Percentiles rank a stretch among this genome's conserved stretches.
Conservation (phyloP, 495 filamentous ascomycete genomes). For the Clavariopsis aquatica region DNA sequence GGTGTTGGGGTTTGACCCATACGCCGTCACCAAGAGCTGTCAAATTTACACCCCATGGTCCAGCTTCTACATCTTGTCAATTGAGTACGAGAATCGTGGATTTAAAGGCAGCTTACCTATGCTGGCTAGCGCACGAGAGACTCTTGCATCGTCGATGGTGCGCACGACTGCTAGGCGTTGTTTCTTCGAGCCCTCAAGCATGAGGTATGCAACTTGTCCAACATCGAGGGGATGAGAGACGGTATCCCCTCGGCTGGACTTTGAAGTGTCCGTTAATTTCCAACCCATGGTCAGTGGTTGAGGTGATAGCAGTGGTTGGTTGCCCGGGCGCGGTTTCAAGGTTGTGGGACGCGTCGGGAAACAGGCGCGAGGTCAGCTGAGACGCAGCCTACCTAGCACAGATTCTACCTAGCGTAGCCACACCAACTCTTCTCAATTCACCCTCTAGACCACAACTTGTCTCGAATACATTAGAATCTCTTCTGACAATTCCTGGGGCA, state of each 20-base stretch:
- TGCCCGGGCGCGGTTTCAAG: not conserved
- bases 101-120: constrained; percentile 24
- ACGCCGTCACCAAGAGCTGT: constrained; percentile 13
- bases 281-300: not conserved
- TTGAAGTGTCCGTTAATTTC: not conserved
- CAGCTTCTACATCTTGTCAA: constrained; percentile 17
- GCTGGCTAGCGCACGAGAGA: not conserved
- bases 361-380: constrained; percentile 2
- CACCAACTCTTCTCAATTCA: too few relatives aligned
- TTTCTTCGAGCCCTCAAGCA: not conserved
- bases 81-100: not conserved
- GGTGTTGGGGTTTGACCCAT: constrained; percentile 1
- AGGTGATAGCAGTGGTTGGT: not conserved
- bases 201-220: not conserved
- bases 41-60: constrained; percentile 25
- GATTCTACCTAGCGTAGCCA: not conserved
- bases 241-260: not conserved
- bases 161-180: not conserved
- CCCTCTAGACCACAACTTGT: too few relatives aligned
- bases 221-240: too few relatives aligned
- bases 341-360: not conserved
- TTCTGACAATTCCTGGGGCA: too few relatives aligned
- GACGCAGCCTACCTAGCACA: not conserved
- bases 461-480: too few relatives aligned
- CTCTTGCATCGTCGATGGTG: not conserved